phyloP scores from a whole-genome alignment of 2,329 filamentous ascomycete genomes.

The Tolypocladium capitatum region DNA sequence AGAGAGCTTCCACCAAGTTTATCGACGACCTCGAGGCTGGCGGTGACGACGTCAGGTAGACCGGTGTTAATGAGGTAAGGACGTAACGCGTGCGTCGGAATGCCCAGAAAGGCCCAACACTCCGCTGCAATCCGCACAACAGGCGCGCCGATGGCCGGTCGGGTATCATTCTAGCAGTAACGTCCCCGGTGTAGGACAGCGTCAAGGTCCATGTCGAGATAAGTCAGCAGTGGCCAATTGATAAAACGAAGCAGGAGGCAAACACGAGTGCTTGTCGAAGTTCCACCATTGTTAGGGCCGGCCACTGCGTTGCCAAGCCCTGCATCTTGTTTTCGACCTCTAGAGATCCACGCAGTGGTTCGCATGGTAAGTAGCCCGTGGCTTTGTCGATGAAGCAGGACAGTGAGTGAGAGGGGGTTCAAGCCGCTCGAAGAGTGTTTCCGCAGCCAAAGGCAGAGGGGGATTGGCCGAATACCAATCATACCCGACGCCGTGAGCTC shows the following conservation, averaged over 20 bases:
- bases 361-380: neutral
- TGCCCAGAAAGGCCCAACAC: neutral
- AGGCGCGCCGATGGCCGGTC: neutral
- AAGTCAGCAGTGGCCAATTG: neutral
- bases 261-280: neutral
- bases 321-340: neutral
- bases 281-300: neutral
- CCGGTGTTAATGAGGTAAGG: neutral
- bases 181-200: neutral
- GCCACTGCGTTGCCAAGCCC: neutral
- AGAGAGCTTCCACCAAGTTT: too few relatives aligned
- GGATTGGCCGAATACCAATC: neutral
- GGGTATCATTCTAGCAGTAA: neutral
- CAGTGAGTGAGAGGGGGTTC: neutral
- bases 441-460: neutral
- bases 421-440: neutral
- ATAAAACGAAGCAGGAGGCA: neutral
- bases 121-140: neutral
- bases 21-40: neutral
- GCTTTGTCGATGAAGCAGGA: neutral
- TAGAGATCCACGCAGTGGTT: neutral
- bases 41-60: too few relatives aligned
- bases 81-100: neutral
- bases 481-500: neutral
- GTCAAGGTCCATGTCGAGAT: neutral